These are phyloP conservation scores for Sophora flavescens DNA, from an alignment of 306 rosid species.

Conservation along the genomic window DNA sequence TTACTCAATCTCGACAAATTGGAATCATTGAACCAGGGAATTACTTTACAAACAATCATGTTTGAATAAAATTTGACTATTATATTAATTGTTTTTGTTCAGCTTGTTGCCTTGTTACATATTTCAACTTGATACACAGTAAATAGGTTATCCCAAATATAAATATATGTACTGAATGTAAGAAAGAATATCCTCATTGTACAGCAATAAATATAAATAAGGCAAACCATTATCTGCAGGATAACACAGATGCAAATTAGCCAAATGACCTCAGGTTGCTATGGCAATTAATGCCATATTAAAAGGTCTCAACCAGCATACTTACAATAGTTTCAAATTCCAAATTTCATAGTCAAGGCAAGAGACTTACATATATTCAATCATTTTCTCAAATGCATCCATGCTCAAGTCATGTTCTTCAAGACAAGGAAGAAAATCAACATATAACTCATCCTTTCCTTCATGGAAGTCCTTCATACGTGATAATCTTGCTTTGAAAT, in stretches of 20 bases:
- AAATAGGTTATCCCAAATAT: constrained; percentile 1
- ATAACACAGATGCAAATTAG: constrained; percentile 37
- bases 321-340: constrained; percentile 36
- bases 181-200: constrained; percentile 32
- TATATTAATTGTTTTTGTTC: constrained; percentile 4
- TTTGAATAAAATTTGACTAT: constrained; percentile 12
- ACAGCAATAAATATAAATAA: constrained; percentile 34
- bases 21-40: constrained; percentile 15
- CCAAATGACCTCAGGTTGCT: constrained; percentile 27
- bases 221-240: constrained; percentile 32
- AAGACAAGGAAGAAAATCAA: constrained; percentile 73
- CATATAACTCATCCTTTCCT: constrained; percentile 60
- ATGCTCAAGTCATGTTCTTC: constrained; percentile 84
- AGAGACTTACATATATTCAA: constrained; percentile 84
- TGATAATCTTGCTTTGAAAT: constrained; percentile 88
- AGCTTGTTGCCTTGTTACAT: constrained; percentile 12
- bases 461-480: constrained; percentile 82
- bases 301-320: constrained; percentile 9
- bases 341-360: constrained; percentile 30
- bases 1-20: constrained; percentile 25
- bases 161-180: constrained; percentile 15
- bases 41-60: neutral
- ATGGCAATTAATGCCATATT: neutral
- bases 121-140: constrained; percentile 20
- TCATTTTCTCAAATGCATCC: constrained; percentile 89